phyloP scores from a whole-genome alignment of 2,329 filamentous ascomycete genomes.

The Hawksworthiomyces lignivorus region DNA sequence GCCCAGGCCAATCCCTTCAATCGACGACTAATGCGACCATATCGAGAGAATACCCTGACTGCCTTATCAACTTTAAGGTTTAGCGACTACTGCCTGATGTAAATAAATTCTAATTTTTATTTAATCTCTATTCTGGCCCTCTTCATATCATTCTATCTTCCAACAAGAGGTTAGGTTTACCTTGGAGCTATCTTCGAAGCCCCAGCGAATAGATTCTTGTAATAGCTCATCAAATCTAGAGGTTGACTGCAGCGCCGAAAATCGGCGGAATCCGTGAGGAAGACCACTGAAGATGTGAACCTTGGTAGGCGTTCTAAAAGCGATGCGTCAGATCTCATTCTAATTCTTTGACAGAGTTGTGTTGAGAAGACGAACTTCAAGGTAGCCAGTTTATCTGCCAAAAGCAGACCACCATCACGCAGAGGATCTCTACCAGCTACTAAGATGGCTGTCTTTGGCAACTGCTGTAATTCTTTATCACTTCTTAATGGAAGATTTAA shows the following conservation, averaged over 20 bases:
- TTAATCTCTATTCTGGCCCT: no score
- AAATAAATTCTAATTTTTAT: no score
- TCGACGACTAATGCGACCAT: background rate
- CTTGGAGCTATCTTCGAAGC: background rate
- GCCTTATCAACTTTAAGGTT: no score
- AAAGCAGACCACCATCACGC: constrained; percentile 1
- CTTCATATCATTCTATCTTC: background rate
- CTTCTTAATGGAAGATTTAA: background rate
- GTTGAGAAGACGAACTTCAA: background rate
- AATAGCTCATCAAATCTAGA: background rate
- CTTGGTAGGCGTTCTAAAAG: background rate
- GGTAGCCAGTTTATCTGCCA: background rate
- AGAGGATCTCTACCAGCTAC: constrained; percentile 2
- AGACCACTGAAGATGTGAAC: constrained; percentile 2
- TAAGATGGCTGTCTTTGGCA: constrained; percentile 1
- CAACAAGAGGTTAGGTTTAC: background rate
- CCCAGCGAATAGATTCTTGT: background rate
- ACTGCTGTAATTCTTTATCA: background rate
- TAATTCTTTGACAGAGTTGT: background rate
- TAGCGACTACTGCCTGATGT: no score
- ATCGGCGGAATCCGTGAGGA: constrained; percentile 3
- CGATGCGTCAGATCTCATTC: no score
- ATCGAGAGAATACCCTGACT: no score
- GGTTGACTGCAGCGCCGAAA: background rate
- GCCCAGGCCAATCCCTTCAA: background rate